These are phyloP conservation scores for Tolypocladium album DNA, from an alignment of 2,329 filamentous ascomycete species.

Conservation along the genomic window DNA sequence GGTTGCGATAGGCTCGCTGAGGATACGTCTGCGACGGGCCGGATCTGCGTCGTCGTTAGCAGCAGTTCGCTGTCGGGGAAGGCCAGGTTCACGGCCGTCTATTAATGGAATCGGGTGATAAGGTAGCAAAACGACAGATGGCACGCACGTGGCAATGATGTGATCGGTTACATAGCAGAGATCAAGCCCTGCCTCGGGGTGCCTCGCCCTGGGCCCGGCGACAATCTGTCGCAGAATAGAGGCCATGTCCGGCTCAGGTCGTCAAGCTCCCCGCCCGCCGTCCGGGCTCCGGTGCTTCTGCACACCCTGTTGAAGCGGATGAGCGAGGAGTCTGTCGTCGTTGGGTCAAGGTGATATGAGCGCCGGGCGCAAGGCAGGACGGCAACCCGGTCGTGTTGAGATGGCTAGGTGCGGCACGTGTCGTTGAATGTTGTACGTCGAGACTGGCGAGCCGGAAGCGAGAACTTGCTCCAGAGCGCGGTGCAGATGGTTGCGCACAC, in stretches of 20 bases:
- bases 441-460: not conserved
- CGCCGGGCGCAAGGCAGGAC: too few species aligned
- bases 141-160: conserved; percentile 49
- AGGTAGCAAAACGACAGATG: not conserved
- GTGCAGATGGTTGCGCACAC: not conserved
- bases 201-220: conserved; percentile 71
- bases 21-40: conserved; percentile 85
- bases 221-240: conserved; percentile 84
- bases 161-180: conserved; percentile 90
- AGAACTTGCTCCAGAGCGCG: not conserved
- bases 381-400: not conserved
- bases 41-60: conserved; percentile 45
- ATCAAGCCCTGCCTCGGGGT: conserved; percentile 81
- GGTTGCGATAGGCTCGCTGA: conserved; percentile 86
- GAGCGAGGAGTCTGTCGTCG: not conserved
- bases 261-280: not conserved
- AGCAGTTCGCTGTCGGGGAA: not conserved
- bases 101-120: not conserved
- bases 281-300: not conserved
- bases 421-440: not conserved
- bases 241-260: conserved; percentile 37
- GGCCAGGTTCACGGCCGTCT: not conserved
- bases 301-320: not conserved
- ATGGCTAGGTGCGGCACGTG: not conserved
- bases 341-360: too few species aligned